A percentile compares a stretch with the other conserved stretches of the same genome.
These are phyloP conservation scores for Yarrowia deformans DNA, from an alignment of 805 yeast species.

Conservation along the genomic window DNA sequence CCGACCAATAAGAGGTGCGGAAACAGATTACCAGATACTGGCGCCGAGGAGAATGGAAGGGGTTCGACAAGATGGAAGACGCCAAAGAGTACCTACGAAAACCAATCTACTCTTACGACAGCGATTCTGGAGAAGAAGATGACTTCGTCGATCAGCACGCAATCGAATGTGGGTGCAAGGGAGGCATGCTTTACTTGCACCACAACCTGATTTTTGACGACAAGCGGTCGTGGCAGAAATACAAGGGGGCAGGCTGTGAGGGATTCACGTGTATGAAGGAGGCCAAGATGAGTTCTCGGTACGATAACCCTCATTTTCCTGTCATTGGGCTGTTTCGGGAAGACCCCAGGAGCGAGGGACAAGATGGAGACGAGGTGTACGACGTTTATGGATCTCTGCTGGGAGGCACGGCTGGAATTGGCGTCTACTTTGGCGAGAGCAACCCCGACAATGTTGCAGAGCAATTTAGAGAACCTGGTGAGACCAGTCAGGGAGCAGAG, in stretches of 20 bases:
- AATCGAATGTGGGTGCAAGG: not conserved
- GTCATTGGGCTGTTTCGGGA: not conserved
- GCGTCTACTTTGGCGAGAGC: slow-evolving; percentile 3
- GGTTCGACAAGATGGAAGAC: not conserved
- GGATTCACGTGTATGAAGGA: slow-evolving; percentile 1
- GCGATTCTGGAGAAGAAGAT: not conserved
- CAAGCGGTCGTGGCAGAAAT: slow-evolving; percentile 3
- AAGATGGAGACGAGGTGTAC: not conserved
- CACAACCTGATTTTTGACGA: slow-evolving; percentile 10
- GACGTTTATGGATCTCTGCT: not conserved
- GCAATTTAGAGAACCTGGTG: not conserved
- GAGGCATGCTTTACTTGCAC: not conserved
- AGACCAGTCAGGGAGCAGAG: slow-evolving; percentile 9
- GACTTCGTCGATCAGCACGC: not conserved
- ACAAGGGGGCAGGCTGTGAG: not conserved
- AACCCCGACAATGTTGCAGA: not conserved
- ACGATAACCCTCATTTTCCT: not conserved
- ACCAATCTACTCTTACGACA: not conserved
- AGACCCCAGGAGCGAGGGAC: not conserved
- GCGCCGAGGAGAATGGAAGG: not conserved
- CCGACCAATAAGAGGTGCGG: not conserved
- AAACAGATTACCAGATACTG: not conserved
- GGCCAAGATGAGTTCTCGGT: slow-evolving; percentile 1
- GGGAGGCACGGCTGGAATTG: not conserved
- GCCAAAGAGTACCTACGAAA: not conserved